Percentiles rank a stretch among this genome's conserved stretches.
phyloP scores from a whole-genome alignment of 495 filamentous ascomycete genomes.

The Penicillium flavigenum region DNA sequence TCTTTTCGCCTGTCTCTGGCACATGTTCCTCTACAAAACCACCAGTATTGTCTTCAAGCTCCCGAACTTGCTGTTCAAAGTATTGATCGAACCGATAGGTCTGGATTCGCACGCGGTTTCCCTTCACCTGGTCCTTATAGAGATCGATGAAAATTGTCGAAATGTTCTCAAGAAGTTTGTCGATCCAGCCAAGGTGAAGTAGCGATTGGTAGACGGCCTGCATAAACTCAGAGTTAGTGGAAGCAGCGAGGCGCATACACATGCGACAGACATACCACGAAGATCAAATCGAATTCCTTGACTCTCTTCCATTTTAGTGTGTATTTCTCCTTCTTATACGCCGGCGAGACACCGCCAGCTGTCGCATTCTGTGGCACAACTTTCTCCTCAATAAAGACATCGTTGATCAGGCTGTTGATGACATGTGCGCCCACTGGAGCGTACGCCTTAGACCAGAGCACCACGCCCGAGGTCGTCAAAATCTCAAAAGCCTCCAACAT shows the following conservation, averaged over 20 bases:
- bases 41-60: slow-evolving; percentile 66
- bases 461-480: slow-evolving; percentile 90
- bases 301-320: slow-evolving; percentile 90
- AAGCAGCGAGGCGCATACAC: slow-evolving; percentile 8
- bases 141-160: slow-evolving; percentile 83
- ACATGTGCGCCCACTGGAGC: slow-evolving; percentile 73
- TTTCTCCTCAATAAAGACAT: slow-evolving; percentile 95
- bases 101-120: slow-evolving; percentile 70
- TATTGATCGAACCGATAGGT: slow-evolving; percentile 83
- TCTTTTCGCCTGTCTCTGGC: slow-evolving; percentile 36
- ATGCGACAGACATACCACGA: slow-evolving; percentile 68
- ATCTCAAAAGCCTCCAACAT: slow-evolving; percentile 98
- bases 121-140: slow-evolving; percentile 83
- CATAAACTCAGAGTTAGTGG: slow-evolving; percentile 24
- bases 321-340: slow-evolving; percentile 89
- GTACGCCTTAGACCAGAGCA: slow-evolving; percentile 92
- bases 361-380: slow-evolving; percentile 54
- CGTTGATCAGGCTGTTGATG: slow-evolving; percentile 90
- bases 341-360: slow-evolving; percentile 40
- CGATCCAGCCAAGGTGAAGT: slow-evolving; percentile 93
- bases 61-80: slow-evolving; percentile 87
- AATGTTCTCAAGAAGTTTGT: slow-evolving; percentile 93
- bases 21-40: slow-evolving; percentile 32
- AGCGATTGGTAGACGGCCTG: slow-evolving; percentile 97
- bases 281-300: slow-evolving; percentile 92